Evolutionary conservation across 2,329 filamentous ascomycete species (phyloP).

Genomic region (Cercospora sesami): DNA sequence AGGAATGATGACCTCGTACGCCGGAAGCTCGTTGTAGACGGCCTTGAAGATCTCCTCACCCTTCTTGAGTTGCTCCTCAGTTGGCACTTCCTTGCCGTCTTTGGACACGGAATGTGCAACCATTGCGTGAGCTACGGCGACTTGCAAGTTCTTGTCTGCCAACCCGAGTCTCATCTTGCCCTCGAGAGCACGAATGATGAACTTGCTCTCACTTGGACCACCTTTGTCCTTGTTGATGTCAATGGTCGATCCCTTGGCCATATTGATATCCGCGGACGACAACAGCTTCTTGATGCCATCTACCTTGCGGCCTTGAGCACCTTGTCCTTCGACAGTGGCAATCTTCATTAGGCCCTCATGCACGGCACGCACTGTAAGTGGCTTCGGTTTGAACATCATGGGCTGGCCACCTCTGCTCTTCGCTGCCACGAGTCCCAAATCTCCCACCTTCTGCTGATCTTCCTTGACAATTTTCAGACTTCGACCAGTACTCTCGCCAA

Average conservation of each 20-base stretch:
- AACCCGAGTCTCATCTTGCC: conserved; percentile 90
- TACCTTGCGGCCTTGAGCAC: conserved; percentile 86
- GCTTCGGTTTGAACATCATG: conserved; percentile 97
- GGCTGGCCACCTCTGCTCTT: conserved; percentile 94
- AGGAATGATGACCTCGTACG: conserved; percentile 92
- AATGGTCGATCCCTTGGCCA: conserved; percentile 64
- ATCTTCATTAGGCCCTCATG: conserved; percentile 86
- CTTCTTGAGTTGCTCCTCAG: conserved; percentile 73
- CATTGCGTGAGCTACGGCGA: conserved; percentile 84
- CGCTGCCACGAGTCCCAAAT: conserved; percentile 88
- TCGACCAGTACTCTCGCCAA: conserved; percentile 89
- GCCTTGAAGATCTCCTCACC: conserved; percentile 85
- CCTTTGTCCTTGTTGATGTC: conserved; percentile 93
- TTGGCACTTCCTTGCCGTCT: conserved; percentile 67
- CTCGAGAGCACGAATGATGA: conserved; percentile 86
- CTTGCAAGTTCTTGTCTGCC: conserved; percentile 87
- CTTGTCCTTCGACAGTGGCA: conserved; percentile 81
- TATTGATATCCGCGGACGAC: conserved; percentile 79
- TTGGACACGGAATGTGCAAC: conserved; percentile 77
- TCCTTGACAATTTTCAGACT: conserved; percentile 87
- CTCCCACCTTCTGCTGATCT: conserved; percentile 94
- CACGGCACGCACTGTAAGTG: conserved; percentile 81
- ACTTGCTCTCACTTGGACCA: conserved; percentile 92
- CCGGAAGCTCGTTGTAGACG: conserved; percentile 84
- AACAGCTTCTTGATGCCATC: conserved; percentile 94